Evolutionary conservation across 202 grass and related monocot genomes (phyloP).

Genomic region (Brachypodium distachyon): DNA sequence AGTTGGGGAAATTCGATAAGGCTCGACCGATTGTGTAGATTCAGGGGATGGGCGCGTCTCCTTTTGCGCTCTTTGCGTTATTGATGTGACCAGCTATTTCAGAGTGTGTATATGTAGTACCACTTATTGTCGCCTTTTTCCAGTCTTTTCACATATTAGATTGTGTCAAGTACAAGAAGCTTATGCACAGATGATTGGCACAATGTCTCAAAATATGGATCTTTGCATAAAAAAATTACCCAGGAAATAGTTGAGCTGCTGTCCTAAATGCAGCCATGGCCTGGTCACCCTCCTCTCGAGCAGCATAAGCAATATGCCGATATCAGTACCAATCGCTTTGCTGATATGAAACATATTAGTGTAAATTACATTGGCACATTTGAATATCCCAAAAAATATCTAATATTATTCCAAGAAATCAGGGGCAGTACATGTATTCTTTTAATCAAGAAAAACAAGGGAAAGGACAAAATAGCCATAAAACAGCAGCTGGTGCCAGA

Average conservation of each 20-base stretch:
- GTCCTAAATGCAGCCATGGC: conserved; percentile 94
- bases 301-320: conserved; percentile 91
- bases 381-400: not conserved
- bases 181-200: no score
- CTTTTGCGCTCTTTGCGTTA: no score
- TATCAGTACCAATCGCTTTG: conserved; percentile 89
- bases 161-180: no score
- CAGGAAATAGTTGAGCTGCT: conserved; percentile 91
- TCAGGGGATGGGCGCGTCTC: no score
- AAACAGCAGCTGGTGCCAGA: not conserved
- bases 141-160: no score
- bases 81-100: no score
- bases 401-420: not conserved
- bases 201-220: no score
- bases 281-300: conserved; percentile 91
- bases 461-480: not conserved
- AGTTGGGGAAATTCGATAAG: no score
- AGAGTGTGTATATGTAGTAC: no score
- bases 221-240: no score
- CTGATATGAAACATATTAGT: conserved; percentile 46
- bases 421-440: not conserved
- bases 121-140: no score
- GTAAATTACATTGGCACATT: not conserved
- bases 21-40: no score
- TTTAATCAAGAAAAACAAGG: not conserved